Base-by-base conservation (phyloP, 2,329 filamentous ascomycete species). In the Aureobasidium musti region DNA sequence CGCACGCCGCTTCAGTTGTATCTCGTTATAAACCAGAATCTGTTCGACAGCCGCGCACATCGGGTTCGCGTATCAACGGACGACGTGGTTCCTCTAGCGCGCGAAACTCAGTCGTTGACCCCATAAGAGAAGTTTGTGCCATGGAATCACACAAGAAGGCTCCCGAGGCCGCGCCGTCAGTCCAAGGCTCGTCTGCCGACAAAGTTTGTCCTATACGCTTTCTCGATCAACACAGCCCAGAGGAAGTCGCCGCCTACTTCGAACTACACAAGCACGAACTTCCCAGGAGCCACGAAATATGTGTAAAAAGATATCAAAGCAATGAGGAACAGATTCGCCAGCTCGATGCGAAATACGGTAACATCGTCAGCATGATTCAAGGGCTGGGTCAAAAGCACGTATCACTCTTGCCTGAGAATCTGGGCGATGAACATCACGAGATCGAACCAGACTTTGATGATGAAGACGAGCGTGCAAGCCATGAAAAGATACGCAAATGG, bases 251-350 rank as follows among this genome's bases (percentile, higher is more conserved):
- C 17, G 87, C 90, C 73, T 98, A 97, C 77, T 92, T 98, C 74
- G 91, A 97, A 77, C 92, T 89, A 63, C 93, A 97, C 80, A 97
- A 97, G 77, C 93, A 98, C 78, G 91, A 97, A 77, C 86, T 98
- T 64, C 94, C 94, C 11, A 87, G 94, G 72, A 97, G 92, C 76
- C 94, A 98, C 78, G 92, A 96, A 75, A 86, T 97, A 52, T 98
- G 94, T 77, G 88, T 98, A 68, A 89, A 91, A 74, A 87, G 93
- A 67, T 97, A 97, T 75, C 91, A 96, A 78, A 89, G 87, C 77
- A 94, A 93, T 73, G 89, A 94, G 72, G 86, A 90, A 69, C 91
- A 93, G 73, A 91, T 96, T 74, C 87, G 88, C 70, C 91, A 96
- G 78, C 83, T 98, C 65, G 94, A 98, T 76, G 91, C 91, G 69